Evolutionary conservation across 306 rosid genomes (phyloP).

Genomic region (Delonix regia): DNA sequence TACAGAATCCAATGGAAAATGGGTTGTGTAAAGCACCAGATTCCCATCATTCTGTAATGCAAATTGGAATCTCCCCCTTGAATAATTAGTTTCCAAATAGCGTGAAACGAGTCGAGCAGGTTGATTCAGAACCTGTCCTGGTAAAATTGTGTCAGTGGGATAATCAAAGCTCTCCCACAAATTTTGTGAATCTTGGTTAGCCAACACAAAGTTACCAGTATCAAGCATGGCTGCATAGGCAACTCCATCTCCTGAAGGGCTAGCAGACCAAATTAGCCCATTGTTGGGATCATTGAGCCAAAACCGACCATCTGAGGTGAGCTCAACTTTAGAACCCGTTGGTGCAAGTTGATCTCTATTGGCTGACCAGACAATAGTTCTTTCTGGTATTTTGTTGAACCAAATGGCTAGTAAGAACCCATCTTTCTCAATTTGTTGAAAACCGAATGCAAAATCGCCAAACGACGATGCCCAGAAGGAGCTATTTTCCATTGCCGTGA

Average conservation of each 20-base stretch:
- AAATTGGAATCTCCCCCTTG: slow-evolving; percentile 45
- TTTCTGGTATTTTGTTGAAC: slow-evolving; percentile 45
- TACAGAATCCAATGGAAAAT: slow-evolving; percentile 22
- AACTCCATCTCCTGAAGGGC: neutral
- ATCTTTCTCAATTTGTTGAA: slow-evolving; percentile 11
- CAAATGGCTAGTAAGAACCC: slow-evolving; percentile 54
- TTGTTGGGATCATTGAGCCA: slow-evolving; percentile 40
- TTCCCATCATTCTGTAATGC: slow-evolving; percentile 39
- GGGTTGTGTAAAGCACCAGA: slow-evolving; percentile 33
- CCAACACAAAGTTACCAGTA: slow-evolving; percentile 39
- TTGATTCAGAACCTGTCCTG: slow-evolving; percentile 35
- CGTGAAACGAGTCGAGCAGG: slow-evolving; percentile 31
- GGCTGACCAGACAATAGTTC: slow-evolving; percentile 55
- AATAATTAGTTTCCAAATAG: slow-evolving; percentile 21
- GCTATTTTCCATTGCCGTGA: slow-evolving; percentile 24
- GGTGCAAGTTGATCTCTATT: slow-evolving; percentile 18
- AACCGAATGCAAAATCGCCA: slow-evolving; percentile 61
- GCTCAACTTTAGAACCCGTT: slow-evolving; percentile 43
- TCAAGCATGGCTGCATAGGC: slow-evolving; percentile 36
- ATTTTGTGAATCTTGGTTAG: neutral
- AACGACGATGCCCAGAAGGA: slow-evolving; percentile 38
- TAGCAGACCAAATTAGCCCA: slow-evolving; percentile 18
- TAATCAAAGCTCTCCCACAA: slow-evolving; percentile 45
- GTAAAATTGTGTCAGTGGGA: slow-evolving; percentile 53
- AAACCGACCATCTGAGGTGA: slow-evolving; percentile 33